These are phyloP conservation scores for Spencermartinsiella ligniputridi DNA, from an alignment of 1,139 yeast species.

Conservation along the genomic window DNA sequence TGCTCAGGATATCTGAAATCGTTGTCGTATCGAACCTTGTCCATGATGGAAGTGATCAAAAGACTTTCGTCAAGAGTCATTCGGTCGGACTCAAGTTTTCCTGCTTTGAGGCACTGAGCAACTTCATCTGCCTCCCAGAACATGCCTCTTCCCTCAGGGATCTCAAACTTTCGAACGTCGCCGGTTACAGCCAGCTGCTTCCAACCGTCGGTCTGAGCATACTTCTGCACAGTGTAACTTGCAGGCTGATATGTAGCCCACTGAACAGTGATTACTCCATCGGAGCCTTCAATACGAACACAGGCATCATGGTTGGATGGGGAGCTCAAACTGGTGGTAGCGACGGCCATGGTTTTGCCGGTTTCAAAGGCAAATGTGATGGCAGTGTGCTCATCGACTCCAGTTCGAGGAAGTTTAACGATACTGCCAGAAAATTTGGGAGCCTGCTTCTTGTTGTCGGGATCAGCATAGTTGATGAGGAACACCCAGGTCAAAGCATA, in stretches of 20 bases:
- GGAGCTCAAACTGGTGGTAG: constrained; percentile 27
- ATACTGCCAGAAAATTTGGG: constrained; percentile 20
- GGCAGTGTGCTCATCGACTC: constrained; percentile 31
- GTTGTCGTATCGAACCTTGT: constrained; percentile 40
- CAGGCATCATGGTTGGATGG: constrained; percentile 23
- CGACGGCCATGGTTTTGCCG: constrained; percentile 28
- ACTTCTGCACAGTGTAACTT: constrained; percentile 20
- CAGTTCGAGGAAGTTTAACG: constrained; percentile 24
- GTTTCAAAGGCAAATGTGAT: constrained; percentile 29
- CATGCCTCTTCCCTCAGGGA: constrained; percentile 40
- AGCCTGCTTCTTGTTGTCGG: constrained; percentile 25
- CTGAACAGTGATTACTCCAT: constrained; percentile 32
- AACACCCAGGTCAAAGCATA: constrained; percentile 48
- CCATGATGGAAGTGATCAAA: constrained; percentile 44
- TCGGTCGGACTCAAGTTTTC: constrained; percentile 35
- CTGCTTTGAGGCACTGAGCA: constrained; percentile 41
- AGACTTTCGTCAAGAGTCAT: constrained; percentile 46
- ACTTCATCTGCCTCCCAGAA: constrained; percentile 51
- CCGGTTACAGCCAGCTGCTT: constrained; percentile 3
- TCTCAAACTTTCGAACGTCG: constrained; percentile 14
- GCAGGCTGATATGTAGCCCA: constrained; percentile 30
- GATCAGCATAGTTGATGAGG: constrained; percentile 29
- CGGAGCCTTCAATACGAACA: constrained; percentile 31
- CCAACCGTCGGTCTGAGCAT: constrained; percentile 8
- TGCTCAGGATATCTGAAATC: constrained; percentile 43